Base-by-base conservation (phyloP, 2,329 filamentous ascomycete species). In the Epichloe bromicola region DNA sequence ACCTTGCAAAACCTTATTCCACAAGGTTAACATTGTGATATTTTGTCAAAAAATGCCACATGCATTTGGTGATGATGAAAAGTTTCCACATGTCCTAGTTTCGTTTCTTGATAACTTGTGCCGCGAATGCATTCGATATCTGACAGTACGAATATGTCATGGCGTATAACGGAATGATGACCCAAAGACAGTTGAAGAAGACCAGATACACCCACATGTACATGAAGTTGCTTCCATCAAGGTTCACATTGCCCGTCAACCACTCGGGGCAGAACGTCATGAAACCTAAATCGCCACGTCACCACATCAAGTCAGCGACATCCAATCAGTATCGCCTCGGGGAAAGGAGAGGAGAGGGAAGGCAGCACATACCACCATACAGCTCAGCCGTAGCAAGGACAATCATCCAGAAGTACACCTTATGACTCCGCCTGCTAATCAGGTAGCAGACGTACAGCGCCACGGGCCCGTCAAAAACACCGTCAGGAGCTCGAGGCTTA, bases 231-330 rank as follows among this genome's bases (percentile, higher is more conserved):
- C 74, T 80, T 17, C 72, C 72, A 62, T 84, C 78, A 53, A 85
- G 74, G 60, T 82, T 83, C 56, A 73, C 61, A 61, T 74, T 84
- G 48, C 74, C 74, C 2, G 74, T 77, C 12, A 85, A 67, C 82
- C 82, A 85, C 65, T 85, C 82, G 12, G 82, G 82, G 64, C 76
- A 80, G 61, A 85, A 85, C 0, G 82, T 85, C 77, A 85, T 84
- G 67, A 81, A 85, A 17, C 81, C 78, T 79, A 20, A 20, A 33
- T 10, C 8, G 36, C 3, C 5, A 14, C 8, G 11, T 26, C 33
- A 37, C 33, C 33, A n/a, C 36, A n/a, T 15, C 36, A 14, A 42
- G 17, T 42, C 40, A 42, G 40, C 40, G 1, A 12, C 19, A 17
- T 5, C n/a, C 19, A 20, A 23, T 6, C 12, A 5, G 12, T 0